Conservation (phyloP, 331 rosid species). For the Acacia concinna region DNA sequence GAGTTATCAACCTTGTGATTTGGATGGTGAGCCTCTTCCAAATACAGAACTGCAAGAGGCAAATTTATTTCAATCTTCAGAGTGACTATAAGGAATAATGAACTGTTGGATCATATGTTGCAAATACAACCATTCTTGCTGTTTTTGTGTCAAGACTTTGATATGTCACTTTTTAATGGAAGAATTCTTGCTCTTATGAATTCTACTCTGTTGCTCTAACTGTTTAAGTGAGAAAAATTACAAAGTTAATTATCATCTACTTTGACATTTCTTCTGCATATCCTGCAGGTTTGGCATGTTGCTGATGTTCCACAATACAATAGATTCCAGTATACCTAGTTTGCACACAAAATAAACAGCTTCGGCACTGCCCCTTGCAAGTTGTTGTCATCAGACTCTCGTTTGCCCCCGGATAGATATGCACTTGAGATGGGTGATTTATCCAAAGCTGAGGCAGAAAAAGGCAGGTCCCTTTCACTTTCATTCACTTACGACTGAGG, state of each 20-base stretch:
- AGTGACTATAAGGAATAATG: neutral
- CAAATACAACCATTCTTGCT: neutral
- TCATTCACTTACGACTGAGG: neutral
- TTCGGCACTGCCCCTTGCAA: constrained; percentile 87
- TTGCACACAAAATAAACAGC: constrained; percentile 94
- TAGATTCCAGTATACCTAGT: constrained; percentile 79
- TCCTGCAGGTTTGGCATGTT: constrained; percentile 74
- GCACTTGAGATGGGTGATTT: constrained; percentile 87
- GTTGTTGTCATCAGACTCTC: constrained; percentile 88
- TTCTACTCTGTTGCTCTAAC: neutral
- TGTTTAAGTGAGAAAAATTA: neutral
- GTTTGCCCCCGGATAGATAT: constrained; percentile 84
- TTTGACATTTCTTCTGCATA: neutral
- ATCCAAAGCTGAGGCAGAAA: constrained; percentile 74
- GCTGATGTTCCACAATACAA: constrained; percentile 66
- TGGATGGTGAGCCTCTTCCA: constrained; percentile 89
- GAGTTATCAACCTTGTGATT: constrained; percentile 85
- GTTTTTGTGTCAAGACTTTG: neutral
- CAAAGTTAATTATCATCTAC: neutral
- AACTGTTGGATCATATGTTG: neutral
- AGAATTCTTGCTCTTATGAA: neutral
- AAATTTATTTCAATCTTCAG: neutral
- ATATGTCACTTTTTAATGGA: neutral
- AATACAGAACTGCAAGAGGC: constrained; percentile 87
- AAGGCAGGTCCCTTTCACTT: constrained; percentile 69